These are phyloP conservation scores for Agarophyton chilense DNA, from an alignment of 23 red algal genomes.

Conservation along the genomic window DNA sequence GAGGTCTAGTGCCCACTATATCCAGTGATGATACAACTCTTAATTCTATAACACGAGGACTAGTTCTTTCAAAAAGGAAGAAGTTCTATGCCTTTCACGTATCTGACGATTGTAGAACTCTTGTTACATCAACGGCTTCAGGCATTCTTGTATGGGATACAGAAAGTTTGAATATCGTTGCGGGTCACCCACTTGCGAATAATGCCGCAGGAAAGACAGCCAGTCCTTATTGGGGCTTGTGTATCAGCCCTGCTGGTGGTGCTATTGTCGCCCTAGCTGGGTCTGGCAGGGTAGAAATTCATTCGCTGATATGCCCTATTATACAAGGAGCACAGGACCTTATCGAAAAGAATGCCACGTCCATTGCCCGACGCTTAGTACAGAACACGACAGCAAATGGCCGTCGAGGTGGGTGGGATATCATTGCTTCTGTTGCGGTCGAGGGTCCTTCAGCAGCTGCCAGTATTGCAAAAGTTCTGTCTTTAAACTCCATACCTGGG, in stretches of 20 bases:
- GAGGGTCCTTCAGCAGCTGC: slow-evolving; percentile 46
- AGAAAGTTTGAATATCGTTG: slow-evolving; percentile 17
- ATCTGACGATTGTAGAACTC: slow-evolving; percentile 29
- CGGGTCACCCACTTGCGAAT: slow-evolving; percentile 3
- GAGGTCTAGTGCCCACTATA: neutral
- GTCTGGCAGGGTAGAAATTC: slow-evolving; percentile 40
- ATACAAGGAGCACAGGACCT: neutral
- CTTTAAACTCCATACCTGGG: neutral
- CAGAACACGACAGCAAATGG: slow-evolving; percentile 18
- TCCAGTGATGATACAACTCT: neutral
- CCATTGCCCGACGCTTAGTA: slow-evolving; percentile 6
- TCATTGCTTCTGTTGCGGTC: slow-evolving; percentile 34
- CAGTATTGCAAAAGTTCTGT: slow-evolving; percentile 11
- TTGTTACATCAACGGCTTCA: slow-evolving; percentile 40
- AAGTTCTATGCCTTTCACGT: slow-evolving; percentile 50
- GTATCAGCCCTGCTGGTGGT: slow-evolving; percentile 46
- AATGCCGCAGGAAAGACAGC: neutral
- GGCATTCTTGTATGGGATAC: slow-evolving; percentile 60
- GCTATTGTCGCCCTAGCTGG: slow-evolving; percentile 48
- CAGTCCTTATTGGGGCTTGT: slow-evolving; percentile 57
- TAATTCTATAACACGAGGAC: slow-evolving; percentile 38
- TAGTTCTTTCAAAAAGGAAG: slow-evolving; percentile 27
- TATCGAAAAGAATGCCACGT: neutral
- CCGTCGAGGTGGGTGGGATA: slow-evolving; percentile 50
- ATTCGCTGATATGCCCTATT: slow-evolving; percentile 31